These are phyloP conservation scores for Typha latifolia DNA, from an alignment of 176 grass and related monocot genomes.

Conservation along the genomic window DNA sequence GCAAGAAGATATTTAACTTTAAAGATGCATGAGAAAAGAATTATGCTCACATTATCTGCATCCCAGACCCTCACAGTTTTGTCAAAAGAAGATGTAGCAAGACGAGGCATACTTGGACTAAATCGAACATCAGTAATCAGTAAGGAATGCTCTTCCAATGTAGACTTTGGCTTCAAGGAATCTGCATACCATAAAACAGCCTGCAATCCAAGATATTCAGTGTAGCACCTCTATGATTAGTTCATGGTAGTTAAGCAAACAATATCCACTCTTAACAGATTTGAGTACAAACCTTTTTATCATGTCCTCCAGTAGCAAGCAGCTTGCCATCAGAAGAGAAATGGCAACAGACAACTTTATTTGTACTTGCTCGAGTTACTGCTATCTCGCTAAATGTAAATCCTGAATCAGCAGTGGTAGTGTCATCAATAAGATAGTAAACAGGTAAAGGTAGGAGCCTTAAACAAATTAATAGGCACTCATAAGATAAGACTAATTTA, in stretches of 20 bases:
- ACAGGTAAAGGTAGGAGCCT: background rate
- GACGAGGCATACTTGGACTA: slow-evolving; percentile 86
- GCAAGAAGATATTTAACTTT: background rate
- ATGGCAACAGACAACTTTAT: slow-evolving; percentile 82
- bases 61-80: slow-evolving; percentile 98
- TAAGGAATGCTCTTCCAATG: slow-evolving; percentile 67
- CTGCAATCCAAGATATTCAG: slow-evolving; percentile 28
- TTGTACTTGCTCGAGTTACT: slow-evolving; percentile 52
- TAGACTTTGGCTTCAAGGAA: slow-evolving; percentile 63
- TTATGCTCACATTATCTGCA: slow-evolving; percentile 80
- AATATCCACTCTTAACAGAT: background rate
- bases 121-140: slow-evolving; percentile 94
- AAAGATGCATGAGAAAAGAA: background rate
- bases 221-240: background rate
- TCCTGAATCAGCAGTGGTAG: slow-evolving; percentile 32
- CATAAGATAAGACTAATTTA: slow-evolving; percentile 5
- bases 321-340: slow-evolving; percentile 96
- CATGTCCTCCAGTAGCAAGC: slow-evolving; percentile 96
- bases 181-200: slow-evolving; percentile 78
- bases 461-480: slow-evolving; percentile 2
- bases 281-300: slow-evolving; percentile 69
- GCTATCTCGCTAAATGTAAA: slow-evolving; percentile 78
- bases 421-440: background rate
- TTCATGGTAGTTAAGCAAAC: background rate
- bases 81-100: slow-evolving; percentile 96